Conservation (phyloP, 106 monocot species). For the Platanthera guangdongensis region DNA sequence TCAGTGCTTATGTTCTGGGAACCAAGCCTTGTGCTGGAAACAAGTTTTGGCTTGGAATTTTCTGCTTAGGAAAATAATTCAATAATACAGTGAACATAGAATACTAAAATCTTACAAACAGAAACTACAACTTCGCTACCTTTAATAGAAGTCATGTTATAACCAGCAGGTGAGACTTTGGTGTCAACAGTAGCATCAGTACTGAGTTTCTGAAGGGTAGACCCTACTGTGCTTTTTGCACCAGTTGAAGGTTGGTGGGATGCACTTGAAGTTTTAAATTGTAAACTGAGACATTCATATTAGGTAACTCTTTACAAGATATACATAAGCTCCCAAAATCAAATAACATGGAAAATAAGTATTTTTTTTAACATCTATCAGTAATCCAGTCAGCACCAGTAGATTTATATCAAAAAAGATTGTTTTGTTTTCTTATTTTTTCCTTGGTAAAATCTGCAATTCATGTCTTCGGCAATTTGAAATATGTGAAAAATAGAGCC, state of each 20-base stretch:
- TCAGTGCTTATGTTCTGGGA: not conserved
- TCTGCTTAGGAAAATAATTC: not conserved
- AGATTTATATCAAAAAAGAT: no score
- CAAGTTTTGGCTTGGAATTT: not conserved
- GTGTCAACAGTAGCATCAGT: not conserved
- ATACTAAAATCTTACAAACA: not conserved
- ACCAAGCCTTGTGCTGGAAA: not conserved
- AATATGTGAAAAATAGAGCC: not conserved
- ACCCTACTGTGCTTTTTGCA: not conserved
- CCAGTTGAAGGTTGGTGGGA: not conserved
- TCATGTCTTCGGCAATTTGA: no score
- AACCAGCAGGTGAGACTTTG: constrained; percentile 1
- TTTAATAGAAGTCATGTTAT: constrained; percentile 1
- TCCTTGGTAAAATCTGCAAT: no score
- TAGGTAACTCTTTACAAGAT: not conserved
- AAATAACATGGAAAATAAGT: not conserved
- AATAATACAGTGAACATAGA: not conserved
- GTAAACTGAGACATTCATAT: not conserved
- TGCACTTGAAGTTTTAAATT: not conserved
- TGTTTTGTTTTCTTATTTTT: no score
- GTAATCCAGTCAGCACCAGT: not conserved
- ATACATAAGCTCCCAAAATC: not conserved
- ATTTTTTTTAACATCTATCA: not conserved
- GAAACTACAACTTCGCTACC: not conserved
- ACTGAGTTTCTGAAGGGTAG: constrained; percentile 8